Evolutionary conservation across 1,139 yeast genomes (phyloP).

Genomic region (Casaregolazyma suthepensis): DNA sequence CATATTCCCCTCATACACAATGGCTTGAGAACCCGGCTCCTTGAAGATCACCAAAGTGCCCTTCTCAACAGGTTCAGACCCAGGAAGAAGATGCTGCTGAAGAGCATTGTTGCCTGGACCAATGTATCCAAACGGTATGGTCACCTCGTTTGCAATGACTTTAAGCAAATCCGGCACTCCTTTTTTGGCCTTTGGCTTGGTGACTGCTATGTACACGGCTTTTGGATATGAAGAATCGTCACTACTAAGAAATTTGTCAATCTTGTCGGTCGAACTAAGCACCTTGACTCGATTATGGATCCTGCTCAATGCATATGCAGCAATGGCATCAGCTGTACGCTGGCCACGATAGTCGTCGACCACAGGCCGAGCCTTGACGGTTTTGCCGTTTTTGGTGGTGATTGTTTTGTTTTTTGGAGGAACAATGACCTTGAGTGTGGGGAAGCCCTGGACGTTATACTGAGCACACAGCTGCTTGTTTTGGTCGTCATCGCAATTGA

Average conservation of each 20-base stretch:
- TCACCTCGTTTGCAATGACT: constrained; percentile 62
- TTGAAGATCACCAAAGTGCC: constrained; percentile 26
- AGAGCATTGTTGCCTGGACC: constrained; percentile 20
- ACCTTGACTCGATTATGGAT: constrained; percentile 48
- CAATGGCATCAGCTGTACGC: constrained; percentile 53
- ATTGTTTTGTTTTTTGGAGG: constrained; percentile 60
- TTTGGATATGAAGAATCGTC: constrained; percentile 17
- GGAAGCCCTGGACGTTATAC: constrained; percentile 67
- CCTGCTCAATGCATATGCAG: constrained; percentile 53
- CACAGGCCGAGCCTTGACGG: constrained; percentile 40
- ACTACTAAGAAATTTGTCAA: constrained; percentile 16
- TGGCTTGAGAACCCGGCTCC: constrained; percentile 20
- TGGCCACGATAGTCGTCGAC: constrained; percentile 67
- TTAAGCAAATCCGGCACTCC: constrained; percentile 58
- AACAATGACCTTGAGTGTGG: constrained; percentile 73
- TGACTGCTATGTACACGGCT: constrained; percentile 27
- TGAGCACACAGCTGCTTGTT: constrained; percentile 68
- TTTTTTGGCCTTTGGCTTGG: constrained; percentile 21
- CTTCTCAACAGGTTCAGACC: constrained; percentile 13
- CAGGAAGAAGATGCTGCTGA: constrained; percentile 21
- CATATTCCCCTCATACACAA: constrained; percentile 30
- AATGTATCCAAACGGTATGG: constrained; percentile 37
- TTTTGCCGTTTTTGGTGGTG: constrained; percentile 32
- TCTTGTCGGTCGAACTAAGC: constrained; percentile 10
- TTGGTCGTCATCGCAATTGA: constrained; percentile 69